Evolutionary conservation across 352 stramenopile genomes (phyloP), one percentile per base, ranked within the genome.

Genomic region (Pythium utonaiense): DNA sequence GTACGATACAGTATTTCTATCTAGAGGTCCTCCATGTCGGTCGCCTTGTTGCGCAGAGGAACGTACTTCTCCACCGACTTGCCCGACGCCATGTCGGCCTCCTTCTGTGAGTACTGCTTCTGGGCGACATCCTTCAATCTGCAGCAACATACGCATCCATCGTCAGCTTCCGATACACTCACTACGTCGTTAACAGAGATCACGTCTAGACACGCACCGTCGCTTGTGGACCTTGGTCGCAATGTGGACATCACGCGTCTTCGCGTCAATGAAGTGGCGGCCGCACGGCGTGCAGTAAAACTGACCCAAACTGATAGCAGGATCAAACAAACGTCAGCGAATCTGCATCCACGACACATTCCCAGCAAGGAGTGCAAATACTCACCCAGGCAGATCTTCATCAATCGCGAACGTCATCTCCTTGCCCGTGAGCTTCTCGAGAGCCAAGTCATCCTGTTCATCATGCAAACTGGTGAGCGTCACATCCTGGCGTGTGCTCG

Each of bases 101-200:
- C 86, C 28, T 84, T 88, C 61, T 93, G 86, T 70, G 82, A 88
- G 73, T 95, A 95, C 65, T 95, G 86, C 79, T 93, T 79, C 70
- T 95, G 86, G 17, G 82, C 83, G n/a, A 95, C 86, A 62, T 95
- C 86, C 58, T 95, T 95, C 67, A 95, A 52, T 77, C 83, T 86
- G 27, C 19, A 36, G 45, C 6, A 42, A 53, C 41, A 16, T 21
- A 47, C 6, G 3, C n/a, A 40, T 38, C 17, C 16, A 51, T 47
- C 40, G 8, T 47, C 40, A 47, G 40, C 40, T 8, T 9, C n/a
- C 6, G 14, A 33, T 9, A 33, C 28, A 10, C 28, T 10, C 28
- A 33, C 28, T 33, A 33, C 28, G 28, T 33, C 5, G 5, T 10
- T 9, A 9, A 5, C 8, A 40, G 33, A 25, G 28, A 21, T 17